Evolutionary conservation across 2,329 filamentous ascomycete species (phyloP).

Genomic region (Phialemonium atrogriseum): DNA sequence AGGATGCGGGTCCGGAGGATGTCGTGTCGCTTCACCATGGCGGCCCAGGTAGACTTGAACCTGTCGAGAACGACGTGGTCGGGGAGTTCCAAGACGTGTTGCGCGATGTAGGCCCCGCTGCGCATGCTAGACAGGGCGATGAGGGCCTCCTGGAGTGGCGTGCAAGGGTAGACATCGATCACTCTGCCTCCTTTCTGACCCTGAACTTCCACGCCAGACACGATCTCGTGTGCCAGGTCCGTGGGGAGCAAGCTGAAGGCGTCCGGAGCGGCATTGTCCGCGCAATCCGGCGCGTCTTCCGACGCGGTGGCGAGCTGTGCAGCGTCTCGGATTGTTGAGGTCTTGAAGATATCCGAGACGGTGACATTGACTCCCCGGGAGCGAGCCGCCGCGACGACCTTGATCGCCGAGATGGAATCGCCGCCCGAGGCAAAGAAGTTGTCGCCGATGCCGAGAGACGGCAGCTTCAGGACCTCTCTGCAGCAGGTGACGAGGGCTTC

Average conservation of each 20-base stretch:
- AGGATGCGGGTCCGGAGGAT: conserved; percentile 6
- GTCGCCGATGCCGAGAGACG: no score
- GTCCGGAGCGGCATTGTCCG: conserved; percentile 4
- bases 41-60: conserved; percentile 5
- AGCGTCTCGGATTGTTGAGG: conserved; percentile 4
- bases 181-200: no score
- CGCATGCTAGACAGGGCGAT: conserved; percentile 42
- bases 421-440: no score
- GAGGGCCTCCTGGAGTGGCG: conserved; percentile 44
- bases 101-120: no score
- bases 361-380: no score
- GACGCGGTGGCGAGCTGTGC: not conserved
- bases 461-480: no score
- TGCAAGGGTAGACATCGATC: conserved; percentile 49
- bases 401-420: no score
- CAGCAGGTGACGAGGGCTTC: no score
- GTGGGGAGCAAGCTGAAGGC: conserved; percentile 5
- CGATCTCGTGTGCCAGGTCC: conserved; percentile 5
- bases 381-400: no score
- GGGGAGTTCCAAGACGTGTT: conserved; percentile 3
- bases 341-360: no score
- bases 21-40: not conserved
- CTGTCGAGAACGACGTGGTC: conserved; percentile 2
- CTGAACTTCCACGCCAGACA: conserved; percentile 1
- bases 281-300: not conserved